Base-by-base conservation (phyloP, 805 yeast genomes). In the Ogataea ganodermae region DNA sequence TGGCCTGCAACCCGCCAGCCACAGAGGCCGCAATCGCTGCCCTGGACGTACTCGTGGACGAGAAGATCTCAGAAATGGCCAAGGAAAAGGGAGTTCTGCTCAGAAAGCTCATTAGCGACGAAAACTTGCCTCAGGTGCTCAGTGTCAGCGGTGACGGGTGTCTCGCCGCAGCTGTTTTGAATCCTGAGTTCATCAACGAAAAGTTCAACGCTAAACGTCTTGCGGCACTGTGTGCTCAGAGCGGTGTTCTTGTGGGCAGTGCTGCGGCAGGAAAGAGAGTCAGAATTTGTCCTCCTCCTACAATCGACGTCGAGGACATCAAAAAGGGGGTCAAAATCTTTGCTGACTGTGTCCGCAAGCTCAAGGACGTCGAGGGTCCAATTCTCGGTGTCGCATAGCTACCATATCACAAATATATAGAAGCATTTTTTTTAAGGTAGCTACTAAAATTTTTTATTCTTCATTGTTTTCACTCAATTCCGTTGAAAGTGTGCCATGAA, bases 1-100 rank as follows among this genome's bases (percentile, higher is more conserved):
- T 63, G 64, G 64, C 65, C 1, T 63, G 58, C 9, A 55, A 52
- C 26, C 66, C 67, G 12, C 64, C 64, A 12, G 62, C 65, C 6
- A 60, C 65, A 1, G 62, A 49, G 6, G 65, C 66, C 9, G 65
- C 61, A 4, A 47, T 57, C 32, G 65, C 65, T 10, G 64, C 65
- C 21, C 42, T 63, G 28, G 61, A 59, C 2, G 63, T 63, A n/a
- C 45, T 63, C 22, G 47, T 52, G 1, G 61, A 60, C n/a, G 66
- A 61, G 20, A 40, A 60, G 18, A 51, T 60, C 3, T 30, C 54
- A 7, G 49, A 42, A 23, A 46, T 51, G 37, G 49, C 66, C 3
- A 44, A 42, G 18, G 35, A 45, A 20, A 55, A 56, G 30, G 62
- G 66, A 24, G 46, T 42, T 21, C 22, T 55, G 3, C 39, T 61